Evolutionary conservation across 2,329 filamentous ascomycete genomes (phyloP), one percentile per base, ranked within the genome.

Genomic region (Dendrostoma leiphaemia): DNA sequence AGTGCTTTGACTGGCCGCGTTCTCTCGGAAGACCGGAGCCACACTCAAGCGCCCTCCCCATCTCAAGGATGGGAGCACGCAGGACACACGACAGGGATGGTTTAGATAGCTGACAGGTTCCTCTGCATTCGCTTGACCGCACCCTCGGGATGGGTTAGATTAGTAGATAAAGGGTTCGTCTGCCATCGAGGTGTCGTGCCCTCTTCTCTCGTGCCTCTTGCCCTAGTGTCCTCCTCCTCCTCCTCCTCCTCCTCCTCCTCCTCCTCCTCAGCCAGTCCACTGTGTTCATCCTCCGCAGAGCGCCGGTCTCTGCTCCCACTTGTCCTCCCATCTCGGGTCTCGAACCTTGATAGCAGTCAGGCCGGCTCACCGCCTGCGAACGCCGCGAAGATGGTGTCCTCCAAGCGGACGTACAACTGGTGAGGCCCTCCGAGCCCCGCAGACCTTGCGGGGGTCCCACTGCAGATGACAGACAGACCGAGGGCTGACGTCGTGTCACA

Each of bases 381-480:
- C 23, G 56, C 57, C 44, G 58, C 44, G 48, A 61, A 60, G 53
- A 65, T 65, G 63, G 61, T 62, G 49, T 54, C 54, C 53, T 51
- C 51, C n/a, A 65, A 56, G 48, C 53, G 62, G n/a, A 23, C 56
- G 35, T 65, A 65, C 60, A 65, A 65, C 55, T 65, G 64, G 63
- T 63, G 24, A 26, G 58, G 12, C 3, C 17, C n/a, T 9, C 15
- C 10, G 19, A 7, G 8, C n/a, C n/a, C n/a, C n/a, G n/a, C n/a
- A n/a, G n/a, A n/a, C n/a, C n/a, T n/a, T n/a, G n/a, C n/a, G n/a
- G n/a, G n/a, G n/a, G n/a, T n/a, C n/a, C n/a, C n/a, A n/a, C n/a
- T n/a, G n/a, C n/a, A n/a, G n/a, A n/a, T 23, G 2, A 8, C 23
- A 34, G 3, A 3, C 13, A 7, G 3, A 6, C 37, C 40, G n/a